Percentiles rank a stretch among this genome's conserved stretches.
Conservation (phyloP, 257 asterid genomes). For the Ehretia macrophylla region DNA sequence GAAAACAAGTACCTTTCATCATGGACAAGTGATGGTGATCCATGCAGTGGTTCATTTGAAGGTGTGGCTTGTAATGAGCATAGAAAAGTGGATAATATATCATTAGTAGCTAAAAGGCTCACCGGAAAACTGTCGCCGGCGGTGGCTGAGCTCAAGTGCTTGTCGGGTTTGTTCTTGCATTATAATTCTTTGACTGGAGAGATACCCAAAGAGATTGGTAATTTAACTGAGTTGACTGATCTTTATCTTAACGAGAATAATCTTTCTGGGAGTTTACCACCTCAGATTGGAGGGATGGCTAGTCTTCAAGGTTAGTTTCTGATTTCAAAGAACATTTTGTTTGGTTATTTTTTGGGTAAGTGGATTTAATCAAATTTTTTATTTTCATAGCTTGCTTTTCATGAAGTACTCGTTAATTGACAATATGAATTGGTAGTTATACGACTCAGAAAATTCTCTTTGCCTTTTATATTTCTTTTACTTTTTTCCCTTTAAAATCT, state of each 20-base stretch:
- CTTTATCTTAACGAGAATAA: conserved; percentile 75
- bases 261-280: conserved; percentile 59
- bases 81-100: conserved; percentile 71
- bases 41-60: conserved; percentile 62
- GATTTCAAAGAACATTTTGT: neutral
- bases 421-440: no score
- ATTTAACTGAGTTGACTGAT: conserved; percentile 71
- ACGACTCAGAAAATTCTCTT: no score
- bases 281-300: conserved; percentile 70
- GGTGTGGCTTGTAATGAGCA: conserved; percentile 89
- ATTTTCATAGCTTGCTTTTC: neutral
- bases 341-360: neutral
- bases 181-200: conserved; percentile 78
- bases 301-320: conserved; percentile 68
- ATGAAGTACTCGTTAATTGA: no score
- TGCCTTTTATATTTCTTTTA: no score
- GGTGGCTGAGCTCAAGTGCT: conserved; percentile 72
- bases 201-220: conserved; percentile 73
- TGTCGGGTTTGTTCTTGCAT: conserved; percentile 82
- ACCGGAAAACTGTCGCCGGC: conserved; percentile 83
- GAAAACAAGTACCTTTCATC: conserved; percentile 49
- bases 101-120: conserved; percentile 61
- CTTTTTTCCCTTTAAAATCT: no score
- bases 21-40: conserved; percentile 70
- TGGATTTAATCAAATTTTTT: no score